A percentile compares a stretch with the other conserved stretches of the same genome.
These are phyloP conservation scores for Cenococcum geophilum DNA, from an alignment of 495 filamentous ascomycete genomes.

Conservation along the genomic window DNA sequence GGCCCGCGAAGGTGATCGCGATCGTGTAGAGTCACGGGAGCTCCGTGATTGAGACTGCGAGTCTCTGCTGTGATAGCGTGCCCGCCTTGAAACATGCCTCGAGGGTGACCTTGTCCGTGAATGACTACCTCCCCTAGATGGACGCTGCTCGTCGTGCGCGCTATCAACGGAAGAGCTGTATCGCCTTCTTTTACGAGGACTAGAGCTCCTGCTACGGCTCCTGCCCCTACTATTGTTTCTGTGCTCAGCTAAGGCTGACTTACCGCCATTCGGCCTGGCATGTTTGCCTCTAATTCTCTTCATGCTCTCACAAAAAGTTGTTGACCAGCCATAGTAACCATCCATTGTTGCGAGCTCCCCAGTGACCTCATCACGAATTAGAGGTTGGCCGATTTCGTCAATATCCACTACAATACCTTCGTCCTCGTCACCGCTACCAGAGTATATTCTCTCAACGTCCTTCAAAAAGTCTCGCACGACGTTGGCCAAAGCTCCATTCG, in stretches of 20 bases:
- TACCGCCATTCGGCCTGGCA: conserved; percentile 22
- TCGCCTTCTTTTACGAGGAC: conserved; percentile 41
- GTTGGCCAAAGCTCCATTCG: conserved; percentile 55
- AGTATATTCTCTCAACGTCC: conserved; percentile 59
- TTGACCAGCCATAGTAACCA: conserved; percentile 84
- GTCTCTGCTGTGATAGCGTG: background rate
- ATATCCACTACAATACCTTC: conserved; percentile 50
- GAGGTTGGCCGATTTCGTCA: conserved; percentile 65
- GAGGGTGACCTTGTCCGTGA: background rate
- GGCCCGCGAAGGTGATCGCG: background rate
- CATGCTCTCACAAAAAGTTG: conserved; percentile 74
- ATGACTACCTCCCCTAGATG: background rate
- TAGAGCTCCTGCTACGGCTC: conserved; percentile 40
- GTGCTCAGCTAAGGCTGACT: conserved; percentile 19
- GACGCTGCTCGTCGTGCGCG: background rate
- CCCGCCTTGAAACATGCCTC: background rate
- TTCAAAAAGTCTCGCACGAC: conserved; percentile 64
- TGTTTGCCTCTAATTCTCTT: conserved; percentile 49
- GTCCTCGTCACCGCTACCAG: conserved; percentile 38
- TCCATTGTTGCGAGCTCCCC: conserved; percentile 58
- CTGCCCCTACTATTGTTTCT: conserved; percentile 26
- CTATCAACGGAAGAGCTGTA: conserved; percentile 41
- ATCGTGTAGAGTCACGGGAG: background rate
- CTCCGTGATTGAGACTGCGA: background rate
- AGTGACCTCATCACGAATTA: conserved; percentile 54